These are phyloP conservation scores for Massariosphaeria phaeospora DNA, from an alignment of 495 filamentous ascomycete species.

Conservation along the genomic window DNA sequence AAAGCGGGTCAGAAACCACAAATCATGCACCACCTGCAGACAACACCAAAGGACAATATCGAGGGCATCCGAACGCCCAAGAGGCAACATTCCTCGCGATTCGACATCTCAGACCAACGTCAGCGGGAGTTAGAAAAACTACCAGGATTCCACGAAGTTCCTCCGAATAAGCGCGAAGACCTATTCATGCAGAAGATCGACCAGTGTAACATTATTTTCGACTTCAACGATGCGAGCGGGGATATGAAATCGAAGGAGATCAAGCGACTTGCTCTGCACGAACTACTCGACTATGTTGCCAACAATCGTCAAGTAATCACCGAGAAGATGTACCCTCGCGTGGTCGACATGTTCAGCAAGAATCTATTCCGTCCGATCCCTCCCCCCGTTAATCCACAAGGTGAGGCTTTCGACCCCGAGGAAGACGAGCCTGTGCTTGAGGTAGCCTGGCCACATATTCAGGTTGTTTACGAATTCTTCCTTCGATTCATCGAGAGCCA, in stretches of 20 bases:
- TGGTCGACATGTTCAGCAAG: constrained; percentile 99
- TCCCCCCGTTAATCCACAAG: constrained; percentile 93
- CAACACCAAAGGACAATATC: constrained; percentile 89
- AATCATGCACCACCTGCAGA: constrained; percentile 85
- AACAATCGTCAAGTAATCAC: constrained; percentile 98
- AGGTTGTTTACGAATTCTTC: constrained; percentile 99
- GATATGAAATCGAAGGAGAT: constrained; percentile 99
- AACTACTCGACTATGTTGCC: constrained; percentile 95
- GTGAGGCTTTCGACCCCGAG: constrained; percentile 97
- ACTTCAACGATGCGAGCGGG: constrained; percentile 96
- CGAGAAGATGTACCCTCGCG: constrained; percentile 96
- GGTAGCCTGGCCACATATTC: constrained; percentile 98
- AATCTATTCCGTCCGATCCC: constrained; percentile 97
- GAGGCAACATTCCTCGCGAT: constrained; percentile 93
- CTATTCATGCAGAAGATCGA: constrained; percentile 99
- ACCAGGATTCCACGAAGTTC: constrained; percentile 97
- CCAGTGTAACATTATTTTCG: constrained; percentile 99
- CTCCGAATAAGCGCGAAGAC: constrained; percentile 89
- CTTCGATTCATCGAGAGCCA: constrained; percentile 98
- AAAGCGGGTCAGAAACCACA: constrained; percentile 80
- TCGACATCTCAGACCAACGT: constrained; percentile 88
- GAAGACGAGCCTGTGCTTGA: constrained; percentile 98
- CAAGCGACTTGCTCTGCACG: constrained; percentile 93
- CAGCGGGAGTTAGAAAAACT: constrained; percentile 95
- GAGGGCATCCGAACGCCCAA: constrained; percentile 94